Base-by-base conservation (phyloP, 352 stramenopile genomes). In the Blastocystis sp. region DNA sequence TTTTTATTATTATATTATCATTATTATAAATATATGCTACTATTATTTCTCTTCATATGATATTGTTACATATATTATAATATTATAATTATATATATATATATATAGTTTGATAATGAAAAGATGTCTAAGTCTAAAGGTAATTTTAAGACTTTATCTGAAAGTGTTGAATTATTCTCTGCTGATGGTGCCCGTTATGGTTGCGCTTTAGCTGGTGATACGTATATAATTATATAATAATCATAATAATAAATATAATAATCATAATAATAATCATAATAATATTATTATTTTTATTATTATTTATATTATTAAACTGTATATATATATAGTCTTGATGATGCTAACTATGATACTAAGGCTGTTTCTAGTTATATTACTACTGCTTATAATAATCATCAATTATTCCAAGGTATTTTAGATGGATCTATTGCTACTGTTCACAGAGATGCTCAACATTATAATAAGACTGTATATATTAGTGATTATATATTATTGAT, bases 91-190 rank as follows among this genome's bases (percentile, higher is more conserved):
- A 55, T 55, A 55, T 31, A 45, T 18, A 13, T 49, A 19, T 64
- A 58, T 23, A 48, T 73, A 21, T 23, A 67, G 37, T 76, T 91
- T 25, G 87, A 99, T 65, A 86, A 83, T 4, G 84, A 95, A 73
- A 99, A 99, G 74, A 99, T 99, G 92, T 93, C 81, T 43, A 99
- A 99, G 78, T 94, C 82, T 3, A 87, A 86, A 70, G 92, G 92
- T 32, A 99, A 99, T 75, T 99, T 99, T 71, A 70, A 97, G 34
- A 97, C 92, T 67, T 78, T 99, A 64, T 81, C 94, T 69, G 86
- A 98, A 65, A 93, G 83, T 28, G 75, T 93, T 24, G 75, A 81
- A 24, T 83, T 92, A 45, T 98, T 93, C 67, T 83, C 78, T 64
- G 82, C 84, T n/a, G 85, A 94, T 67, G 84, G 82, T 21, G 91